A percentile compares a stretch with the other conserved stretches of the same genome.
Evolutionary conservation across 1,284 basidiomycete genomes (phyloP).

Genomic region (Erythrobasidium hasegawianum): DNA sequence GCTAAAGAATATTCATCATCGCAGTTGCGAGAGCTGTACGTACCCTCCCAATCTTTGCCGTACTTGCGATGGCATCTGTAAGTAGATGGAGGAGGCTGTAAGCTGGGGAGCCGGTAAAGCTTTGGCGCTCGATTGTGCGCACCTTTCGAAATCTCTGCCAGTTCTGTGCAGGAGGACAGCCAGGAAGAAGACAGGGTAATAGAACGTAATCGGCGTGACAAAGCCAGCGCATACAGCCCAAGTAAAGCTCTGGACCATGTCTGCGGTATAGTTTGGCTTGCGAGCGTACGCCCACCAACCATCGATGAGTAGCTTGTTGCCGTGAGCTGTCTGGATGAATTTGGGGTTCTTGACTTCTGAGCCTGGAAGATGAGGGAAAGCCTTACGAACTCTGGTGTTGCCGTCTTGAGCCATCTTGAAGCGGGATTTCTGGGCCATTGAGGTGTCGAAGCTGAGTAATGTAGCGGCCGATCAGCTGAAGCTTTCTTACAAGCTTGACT

Average conservation of each 20-base stretch:
- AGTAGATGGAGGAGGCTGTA: too few species aligned
- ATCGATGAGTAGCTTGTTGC: conserved; percentile 62
- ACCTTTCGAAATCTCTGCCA: conserved; percentile 85
- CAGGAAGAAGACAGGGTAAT: conserved; percentile 90
- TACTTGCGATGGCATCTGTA: conserved; percentile 81
- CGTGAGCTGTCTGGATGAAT: conserved; percentile 89
- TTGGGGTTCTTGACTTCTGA: conserved; percentile 79
- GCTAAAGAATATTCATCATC: too few species aligned
- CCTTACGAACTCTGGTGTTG: conserved; percentile 75
- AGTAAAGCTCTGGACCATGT: conserved; percentile 42
- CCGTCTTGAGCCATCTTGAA: conserved; percentile 93
- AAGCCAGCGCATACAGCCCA: conserved; percentile 62
- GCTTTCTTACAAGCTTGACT: too few species aligned
- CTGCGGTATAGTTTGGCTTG: conserved; percentile 61
- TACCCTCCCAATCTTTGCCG: conserved; percentile 81
- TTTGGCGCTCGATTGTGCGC: too few species aligned
- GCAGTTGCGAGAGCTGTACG: too few species aligned
- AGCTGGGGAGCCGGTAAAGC: too few species aligned
- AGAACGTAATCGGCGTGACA: conserved; percentile 85
- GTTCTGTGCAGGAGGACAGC: conserved; percentile 81
- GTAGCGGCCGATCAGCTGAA: not conserved
- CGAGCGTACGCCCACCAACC: conserved; percentile 88
- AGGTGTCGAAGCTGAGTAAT: conserved; percentile 71
- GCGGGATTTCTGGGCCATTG: conserved; percentile 94
- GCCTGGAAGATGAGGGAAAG: conserved; percentile 92